Conservation (phyloP, 345 rosid genomes). For the Alliaria petiolata region DNA sequence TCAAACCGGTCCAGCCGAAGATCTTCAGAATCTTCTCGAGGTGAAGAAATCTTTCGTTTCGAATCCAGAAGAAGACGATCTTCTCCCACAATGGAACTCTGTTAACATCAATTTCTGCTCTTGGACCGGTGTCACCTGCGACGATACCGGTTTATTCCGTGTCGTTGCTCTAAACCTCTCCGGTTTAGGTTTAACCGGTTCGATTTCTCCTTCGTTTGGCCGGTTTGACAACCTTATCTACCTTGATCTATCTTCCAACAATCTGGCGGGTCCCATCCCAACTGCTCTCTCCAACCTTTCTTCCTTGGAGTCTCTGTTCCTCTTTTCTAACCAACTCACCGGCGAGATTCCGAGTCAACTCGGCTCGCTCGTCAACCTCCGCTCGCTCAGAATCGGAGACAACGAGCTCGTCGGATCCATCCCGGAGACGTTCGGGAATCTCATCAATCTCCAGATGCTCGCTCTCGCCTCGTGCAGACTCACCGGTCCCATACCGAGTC, state of each 20-base stretch:
- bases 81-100: slow-evolving; percentile 53
- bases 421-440: slow-evolving; percentile 60
- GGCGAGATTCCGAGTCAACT: slow-evolving; percentile 74
- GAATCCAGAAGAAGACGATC: slow-evolving; percentile 33
- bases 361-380: slow-evolving; percentile 57
- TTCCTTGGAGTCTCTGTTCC: slow-evolving; percentile 70
- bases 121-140: slow-evolving; percentile 77
- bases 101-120: slow-evolving; percentile 50
- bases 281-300: slow-evolving; percentile 71
- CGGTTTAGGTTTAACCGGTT: slow-evolving; percentile 56
- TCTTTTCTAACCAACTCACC: slow-evolving; percentile 80
- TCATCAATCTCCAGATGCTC: slow-evolving; percentile 53
- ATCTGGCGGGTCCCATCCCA: slow-evolving; percentile 85
- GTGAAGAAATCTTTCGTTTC: slow-evolving; percentile 46
- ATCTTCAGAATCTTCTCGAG: slow-evolving; percentile 48
- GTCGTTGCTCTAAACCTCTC: slow-evolving; percentile 65
- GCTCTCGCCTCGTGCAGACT: slow-evolving; percentile 75
- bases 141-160: slow-evolving; percentile 29
- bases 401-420: slow-evolving; percentile 71
- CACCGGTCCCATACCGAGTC: slow-evolving; percentile 58
- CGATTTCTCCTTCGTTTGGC: slow-evolving; percentile 61
- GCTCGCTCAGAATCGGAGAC: slow-evolving; percentile 67
- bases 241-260: slow-evolving; percentile 90
- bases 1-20: slow-evolving; percentile 26
- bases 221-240: slow-evolving; percentile 66